Evolutionary conservation across 2,329 filamentous ascomycete genomes (phyloP).

Genomic region (Dactylellina cionopaga): DNA sequence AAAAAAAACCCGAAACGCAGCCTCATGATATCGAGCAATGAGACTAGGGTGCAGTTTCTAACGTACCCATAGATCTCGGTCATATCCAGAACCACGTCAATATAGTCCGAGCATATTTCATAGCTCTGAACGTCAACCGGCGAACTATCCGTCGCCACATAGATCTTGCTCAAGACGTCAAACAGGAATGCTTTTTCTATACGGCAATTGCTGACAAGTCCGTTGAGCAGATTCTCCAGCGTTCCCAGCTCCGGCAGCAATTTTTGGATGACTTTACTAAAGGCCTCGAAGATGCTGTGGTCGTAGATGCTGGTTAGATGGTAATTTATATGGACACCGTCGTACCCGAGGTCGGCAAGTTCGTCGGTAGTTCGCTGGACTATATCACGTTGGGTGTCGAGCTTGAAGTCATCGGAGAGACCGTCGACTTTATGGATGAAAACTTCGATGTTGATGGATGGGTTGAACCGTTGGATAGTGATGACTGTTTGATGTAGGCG

Average conservation of each 20-base stretch:
- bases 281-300: slow-evolving; percentile 97
- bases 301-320: slow-evolving; percentile 98
- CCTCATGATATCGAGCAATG: background rate
- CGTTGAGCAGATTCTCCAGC: slow-evolving; percentile 91
- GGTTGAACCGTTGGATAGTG: slow-evolving; percentile 86
- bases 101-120: slow-evolving; percentile 98
- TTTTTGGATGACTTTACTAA: slow-evolving; percentile 98
- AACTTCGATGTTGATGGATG: slow-evolving; percentile 94
- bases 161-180: slow-evolving; percentile 97
- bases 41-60: no score
- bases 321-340: slow-evolving; percentile 92
- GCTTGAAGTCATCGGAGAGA: slow-evolving; percentile 94
- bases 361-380: slow-evolving; percentile 97
- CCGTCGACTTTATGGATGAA: slow-evolving; percentile 99
- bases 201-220: slow-evolving; percentile 88
- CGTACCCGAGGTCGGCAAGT: slow-evolving; percentile 88
- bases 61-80: slow-evolving; percentile 88
- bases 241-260: slow-evolving; percentile 92
- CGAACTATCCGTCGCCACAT: slow-evolving; percentile 93
- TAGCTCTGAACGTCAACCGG: slow-evolving; percentile 95
- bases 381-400: slow-evolving; percentile 95
- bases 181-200: slow-evolving; percentile 99
- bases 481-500: slow-evolving; percentile 89
- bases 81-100: slow-evolving; percentile 97
- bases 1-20: background rate